Conservation (phyloP, 169 alveolate genomes). For the Plasmodium inui region DNA sequence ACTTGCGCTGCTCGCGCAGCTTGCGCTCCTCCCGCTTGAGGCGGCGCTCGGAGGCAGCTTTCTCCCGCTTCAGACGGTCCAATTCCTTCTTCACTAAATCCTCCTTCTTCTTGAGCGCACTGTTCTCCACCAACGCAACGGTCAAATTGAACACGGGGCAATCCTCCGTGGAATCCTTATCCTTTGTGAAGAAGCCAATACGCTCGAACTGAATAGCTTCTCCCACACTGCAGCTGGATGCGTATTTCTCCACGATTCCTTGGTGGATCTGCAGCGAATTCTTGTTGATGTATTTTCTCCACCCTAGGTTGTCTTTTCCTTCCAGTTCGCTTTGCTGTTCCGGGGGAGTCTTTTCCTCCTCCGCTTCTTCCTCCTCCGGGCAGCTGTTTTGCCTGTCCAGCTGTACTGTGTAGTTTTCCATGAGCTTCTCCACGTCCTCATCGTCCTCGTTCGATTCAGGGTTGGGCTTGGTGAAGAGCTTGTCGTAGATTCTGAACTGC, state of each 20-base stretch:
- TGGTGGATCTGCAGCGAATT: constrained; percentile 81
- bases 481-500: constrained; percentile 87
- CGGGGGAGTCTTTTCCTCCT: background rate
- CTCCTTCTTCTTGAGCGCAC: constrained; percentile 58
- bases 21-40: constrained; percentile 49
- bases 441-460: constrained; percentile 78
- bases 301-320: constrained; percentile 78
- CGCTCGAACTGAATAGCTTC: constrained; percentile 91
- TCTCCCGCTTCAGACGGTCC: constrained; percentile 49
- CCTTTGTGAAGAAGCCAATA: constrained; percentile 88
- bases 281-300: constrained; percentile 87
- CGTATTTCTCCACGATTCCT: constrained; percentile 78
- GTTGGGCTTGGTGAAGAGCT: constrained; percentile 86
- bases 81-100: constrained; percentile 32
- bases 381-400: background rate
- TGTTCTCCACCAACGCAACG: constrained; percentile 82
- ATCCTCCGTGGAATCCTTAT: constrained; percentile 81
- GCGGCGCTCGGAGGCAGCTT: constrained; percentile 32
- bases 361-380: background rate
- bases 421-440: background rate
- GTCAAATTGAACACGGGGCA: constrained; percentile 81
- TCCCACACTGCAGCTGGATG: constrained; percentile 73
- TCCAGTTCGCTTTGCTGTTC: constrained; percentile 80
- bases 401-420: background rate
- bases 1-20: constrained; percentile 36